Conservation (phyloP, 2,329 filamentous ascomycete genomes). For the Rutstroemia sp. region DNA sequence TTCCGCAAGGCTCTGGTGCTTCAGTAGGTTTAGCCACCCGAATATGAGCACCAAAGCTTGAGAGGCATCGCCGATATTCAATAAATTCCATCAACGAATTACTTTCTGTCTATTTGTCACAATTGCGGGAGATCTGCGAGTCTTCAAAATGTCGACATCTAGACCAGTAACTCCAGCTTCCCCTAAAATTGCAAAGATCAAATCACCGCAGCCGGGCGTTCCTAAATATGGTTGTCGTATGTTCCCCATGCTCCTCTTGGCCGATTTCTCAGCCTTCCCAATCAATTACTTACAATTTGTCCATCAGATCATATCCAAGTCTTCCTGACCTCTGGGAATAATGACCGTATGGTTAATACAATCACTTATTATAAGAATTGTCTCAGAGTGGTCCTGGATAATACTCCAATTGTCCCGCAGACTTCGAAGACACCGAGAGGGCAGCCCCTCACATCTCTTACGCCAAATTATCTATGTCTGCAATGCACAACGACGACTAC, state of each 20-base stretch:
- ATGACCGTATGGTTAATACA: slow-evolving; percentile 57
- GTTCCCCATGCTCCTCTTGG: slow-evolving; percentile 22
- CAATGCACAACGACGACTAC: slow-evolving; percentile 65
- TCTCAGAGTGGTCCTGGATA: slow-evolving; percentile 63
- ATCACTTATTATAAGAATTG: slow-evolving; percentile 67
- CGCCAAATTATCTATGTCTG: slow-evolving; percentile 63
- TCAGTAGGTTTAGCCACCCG: too few relatives aligned
- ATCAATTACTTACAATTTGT: slow-evolving; percentile 18
- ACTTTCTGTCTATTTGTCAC: background rate
- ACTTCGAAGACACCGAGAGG: slow-evolving; percentile 54
- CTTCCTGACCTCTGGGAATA: slow-evolving; percentile 51
- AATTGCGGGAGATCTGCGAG: background rate
- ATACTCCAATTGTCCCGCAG: slow-evolving; percentile 55
- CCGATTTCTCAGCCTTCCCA: slow-evolving; percentile 11
- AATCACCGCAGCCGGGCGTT: slow-evolving; percentile 48
- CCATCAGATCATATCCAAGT: slow-evolving; percentile 62
- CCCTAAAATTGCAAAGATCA: slow-evolving; percentile 39
- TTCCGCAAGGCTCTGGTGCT: slow-evolving; percentile 6
- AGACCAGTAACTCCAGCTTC: slow-evolving; percentile 27
- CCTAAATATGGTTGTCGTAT: slow-evolving; percentile 59
- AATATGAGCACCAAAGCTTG: background rate
- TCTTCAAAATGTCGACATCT: slow-evolving; percentile 23
- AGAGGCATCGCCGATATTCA: background rate
- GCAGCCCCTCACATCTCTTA: slow-evolving; percentile 51
- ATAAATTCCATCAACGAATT: background rate